Evolutionary conservation across 495 filamentous ascomycete genomes (phyloP), one percentile per base, ranked within the genome.

Genomic region (Penicillium diatomitis): DNA sequence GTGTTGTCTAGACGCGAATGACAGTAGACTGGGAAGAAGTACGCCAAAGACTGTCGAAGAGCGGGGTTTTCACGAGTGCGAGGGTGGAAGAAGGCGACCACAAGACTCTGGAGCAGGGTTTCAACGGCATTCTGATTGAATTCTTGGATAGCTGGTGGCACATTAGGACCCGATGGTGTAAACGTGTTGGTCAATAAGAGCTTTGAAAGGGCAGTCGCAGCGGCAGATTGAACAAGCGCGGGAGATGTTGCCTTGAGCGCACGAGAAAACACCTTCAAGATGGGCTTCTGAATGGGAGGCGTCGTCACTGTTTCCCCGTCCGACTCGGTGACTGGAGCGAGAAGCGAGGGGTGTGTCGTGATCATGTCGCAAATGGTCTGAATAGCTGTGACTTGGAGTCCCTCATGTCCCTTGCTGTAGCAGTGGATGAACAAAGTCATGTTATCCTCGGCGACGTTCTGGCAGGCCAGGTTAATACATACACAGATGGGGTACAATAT

Each of bases 21-120:
- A 61, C 86, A 90, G 73, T 94, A 98, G 0, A 96, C 92, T 0
- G 92, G 92, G 54, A 98, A 76, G 75, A 96, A 97, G 64, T 98
- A 98, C 46, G 86, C 88, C 28, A 98, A 75, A 0, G 88, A 82
- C 66, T 98, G 92, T 0, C 90, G 76, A 12, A 97, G 83, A n/a
- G 79, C 81, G 51, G 92, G 86, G 60, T 96, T 97, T 35, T 80
- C 78, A 2, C 78, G 74, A 9, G 87, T 91, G 29, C 83, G 80
- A 3, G 94, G 94, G 62, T 95, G 85, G 64, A 97, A 99, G 69
- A 94, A 97, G 20, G 86, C 79, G 4, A 91, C 68, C 3, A 94
- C 80, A 4, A 96, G 78, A 0, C 82, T 83, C 63, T 86, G 87
- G 43, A 99, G 77, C 4, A 99, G 75, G 50, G 90, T 81, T 8